These are phyloP conservation scores for Reticulascus tulasneorum DNA, from an alignment of 2,329 filamentous ascomycete genomes.

Conservation along the genomic window DNA sequence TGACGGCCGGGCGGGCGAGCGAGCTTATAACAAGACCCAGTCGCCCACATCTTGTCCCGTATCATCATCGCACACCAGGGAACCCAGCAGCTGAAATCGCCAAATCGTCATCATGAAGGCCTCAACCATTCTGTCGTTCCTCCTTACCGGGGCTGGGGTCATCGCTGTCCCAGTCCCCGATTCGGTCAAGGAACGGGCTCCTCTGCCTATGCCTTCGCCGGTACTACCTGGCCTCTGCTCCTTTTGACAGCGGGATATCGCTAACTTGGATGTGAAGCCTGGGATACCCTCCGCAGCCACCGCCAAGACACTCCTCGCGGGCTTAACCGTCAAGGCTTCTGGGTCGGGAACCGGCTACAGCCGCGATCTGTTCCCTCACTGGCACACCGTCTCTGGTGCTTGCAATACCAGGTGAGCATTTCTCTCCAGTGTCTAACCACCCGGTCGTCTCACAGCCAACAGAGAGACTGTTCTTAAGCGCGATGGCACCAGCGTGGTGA, in stretches of 20 bases:
- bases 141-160: constrained; percentile 16
- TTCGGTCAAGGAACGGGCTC: constrained; percentile 1
- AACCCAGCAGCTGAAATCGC: not conserved
- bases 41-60: too few relatives aligned
- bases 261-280: constrained; percentile 34
- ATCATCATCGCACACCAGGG: too few relatives aligned
- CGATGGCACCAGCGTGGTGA: constrained; percentile 62
- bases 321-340: constrained; percentile 53
- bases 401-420: constrained; percentile 67
- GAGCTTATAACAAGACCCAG: too few relatives aligned
- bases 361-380: constrained; percentile 67
- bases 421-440: not conserved
- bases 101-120: constrained; percentile 12
- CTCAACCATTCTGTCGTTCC: constrained; percentile 10
- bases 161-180: constrained; percentile 17
- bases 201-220: not conserved
- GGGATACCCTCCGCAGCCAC: constrained; percentile 57
- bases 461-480: constrained; percentile 68
- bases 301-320: constrained; percentile 55
- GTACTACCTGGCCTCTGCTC: not conserved
- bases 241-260: not conserved
- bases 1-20: too few relatives aligned
- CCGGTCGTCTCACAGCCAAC: not conserved
- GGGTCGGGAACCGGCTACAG: constrained; percentile 55
- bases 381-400: constrained; percentile 59